These are phyloP conservation scores for Meyerozyma athensensis DNA, from an alignment of 1,139 yeast genomes.

Conservation along the genomic window DNA sequence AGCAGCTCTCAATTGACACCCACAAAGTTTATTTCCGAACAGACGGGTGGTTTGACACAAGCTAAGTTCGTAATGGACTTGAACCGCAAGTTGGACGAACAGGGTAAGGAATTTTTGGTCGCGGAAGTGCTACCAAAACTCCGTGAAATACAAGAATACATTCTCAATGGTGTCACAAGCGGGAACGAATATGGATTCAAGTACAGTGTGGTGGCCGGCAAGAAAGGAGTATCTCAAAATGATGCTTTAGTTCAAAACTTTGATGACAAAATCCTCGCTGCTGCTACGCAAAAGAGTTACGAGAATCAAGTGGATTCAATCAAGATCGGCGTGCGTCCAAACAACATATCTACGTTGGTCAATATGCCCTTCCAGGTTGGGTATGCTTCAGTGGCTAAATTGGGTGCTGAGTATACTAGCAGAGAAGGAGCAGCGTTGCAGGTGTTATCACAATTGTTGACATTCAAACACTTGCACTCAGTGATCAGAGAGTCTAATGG, in stretches of 20 bases:
- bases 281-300: conserved; percentile 8
- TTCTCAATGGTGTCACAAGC: conserved; percentile 30
- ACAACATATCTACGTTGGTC: conserved; percentile 40
- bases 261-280: conserved; percentile 17
- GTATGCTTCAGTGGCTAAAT: conserved; percentile 66
- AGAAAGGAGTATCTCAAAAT: conserved; percentile 34
- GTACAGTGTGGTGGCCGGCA: conserved; percentile 59
- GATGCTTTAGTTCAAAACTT: conserved; percentile 38
- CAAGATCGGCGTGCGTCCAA: neutral
- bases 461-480: conserved; percentile 80
- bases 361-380: conserved; percentile 87
- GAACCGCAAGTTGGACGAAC: conserved; percentile 42
- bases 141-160: conserved; percentile 44
- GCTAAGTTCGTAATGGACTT: conserved; percentile 64
- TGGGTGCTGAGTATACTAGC: conserved; percentile 64
- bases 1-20: conserved; percentile 64
- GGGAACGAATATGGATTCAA: conserved; percentile 28
- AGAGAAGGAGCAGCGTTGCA: conserved; percentile 84
- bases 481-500: conserved; percentile 95
- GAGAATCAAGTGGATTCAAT: conserved; percentile 7
- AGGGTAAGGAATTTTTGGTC: conserved; percentile 49
- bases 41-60: conserved; percentile 70
- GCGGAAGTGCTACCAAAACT: conserved; percentile 61
- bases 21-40: conserved; percentile 57
- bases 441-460: conserved; percentile 71